Base-by-base conservation (phyloP, 805 yeast species). In the Starmerella geochares region DNA sequence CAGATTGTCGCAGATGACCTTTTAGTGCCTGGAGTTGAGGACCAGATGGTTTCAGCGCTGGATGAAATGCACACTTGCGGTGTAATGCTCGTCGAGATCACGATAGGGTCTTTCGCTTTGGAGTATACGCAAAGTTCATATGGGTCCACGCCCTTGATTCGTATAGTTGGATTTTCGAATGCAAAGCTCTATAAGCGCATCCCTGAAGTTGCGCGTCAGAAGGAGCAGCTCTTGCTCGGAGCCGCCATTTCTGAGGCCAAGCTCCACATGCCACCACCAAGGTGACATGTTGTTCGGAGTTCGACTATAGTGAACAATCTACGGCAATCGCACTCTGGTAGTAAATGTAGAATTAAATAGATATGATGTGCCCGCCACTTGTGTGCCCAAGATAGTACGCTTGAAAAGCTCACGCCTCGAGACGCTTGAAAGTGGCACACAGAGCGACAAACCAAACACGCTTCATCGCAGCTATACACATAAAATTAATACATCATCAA, bases 151-250 rank as follows among this genome's bases (percentile, higher is more conserved):
- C 42, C 46, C 4, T 2, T 35, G 3, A 49, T 61, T 5, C 44
- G 53, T 5, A 47, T 62, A 6, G 46, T 51, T 10, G 54, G 56
- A 28, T 58, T 61, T 45, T 21, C 48, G n/a, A 36, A 40, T 6
- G 55, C 65, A 1, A 51, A 40, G 38, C 51, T 59, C 11, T 59
- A 52, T 44, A 46, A 56, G 11, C 40, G 43, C 11, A 50, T 62
- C 4, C 60, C 62, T 10, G 36, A 47, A 1, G 35, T 50, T 11
- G 59, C 60, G 5, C 48, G 50, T 11, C 41, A 47, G 17, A 46
- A 39, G 5, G 65, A 62, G 38, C 46, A 52, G 14, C 39, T 21
- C 11, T 6, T 33, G 10, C 37, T 33, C 13, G 10, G n/a, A 21
- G 23, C 21, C 6, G 37, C 37, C 19, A 33, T 33, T 33, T 19